Evolutionary conservation across 192 early-diverging fungal species (phyloP), one percentile per base, ranked within the genome.

Genomic region (Cladochytrium replicatum): DNA sequence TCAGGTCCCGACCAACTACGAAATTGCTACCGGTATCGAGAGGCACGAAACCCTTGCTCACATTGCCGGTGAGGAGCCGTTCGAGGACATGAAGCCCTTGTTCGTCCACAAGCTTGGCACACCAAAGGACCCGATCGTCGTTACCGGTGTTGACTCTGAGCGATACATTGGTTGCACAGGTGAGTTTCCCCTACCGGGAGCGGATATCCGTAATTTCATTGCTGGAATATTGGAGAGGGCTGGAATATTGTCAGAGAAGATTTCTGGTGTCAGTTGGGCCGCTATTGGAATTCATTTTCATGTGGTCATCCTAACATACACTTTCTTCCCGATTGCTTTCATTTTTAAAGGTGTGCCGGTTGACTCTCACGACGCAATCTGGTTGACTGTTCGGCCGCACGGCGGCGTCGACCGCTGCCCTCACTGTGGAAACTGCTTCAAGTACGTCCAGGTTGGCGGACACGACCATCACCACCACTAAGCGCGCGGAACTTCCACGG

Each of bases 151-250:
- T 37, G 87, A 93, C 59, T 74, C 75, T 41, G 75, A 81, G 59
- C 83, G 86, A 39, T 84, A 88, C 56, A 78, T 96, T 50, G 95
- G 89, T 25, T 99, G 95, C 83, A 83, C 86, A 62, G 89, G 89
- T 92, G 72, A 29, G 70, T 69, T 8, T 30, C 37, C n/a, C n/a
- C n/a, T n/a, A n/a, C n/a, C n/a, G 7, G 9, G 17, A 58, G 24
- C 38, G 13, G 26, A 48, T 17, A 13, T 4, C 17, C 27, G n/a
- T n/a, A n/a, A n/a, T n/a, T n/a, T n/a, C n/a, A n/a, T n/a, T n/a
- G n/a, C n/a, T n/a, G n/a, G n/a, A n/a, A n/a, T n/a, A n/a, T n/a
- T n/a, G n/a, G n/a, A n/a, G n/a, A 22, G 41, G 3, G 17, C 5
- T 23, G 2, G 6, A 19, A 41, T 2, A 48, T 26, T 48, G 26